These are phyloP conservation scores for Argentina anserina DNA, from an alignment of 306 rosid species.

Conservation along the genomic window DNA sequence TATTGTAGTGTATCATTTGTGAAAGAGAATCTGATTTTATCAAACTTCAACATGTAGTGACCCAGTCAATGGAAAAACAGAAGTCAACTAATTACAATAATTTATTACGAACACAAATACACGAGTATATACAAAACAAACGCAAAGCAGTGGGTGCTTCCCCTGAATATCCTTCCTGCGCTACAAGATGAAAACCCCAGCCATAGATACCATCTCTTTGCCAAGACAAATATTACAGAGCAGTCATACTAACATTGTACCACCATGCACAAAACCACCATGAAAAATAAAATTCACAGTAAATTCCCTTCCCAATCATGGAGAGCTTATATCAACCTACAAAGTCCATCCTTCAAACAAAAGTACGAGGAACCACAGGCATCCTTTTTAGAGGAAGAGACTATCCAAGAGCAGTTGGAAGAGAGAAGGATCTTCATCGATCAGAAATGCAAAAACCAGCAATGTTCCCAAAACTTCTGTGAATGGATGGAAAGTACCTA, in stretches of 20 bases:
- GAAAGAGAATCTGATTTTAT: not conserved
- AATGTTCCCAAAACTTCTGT: conserved; percentile 59
- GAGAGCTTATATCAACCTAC: conserved; percentile 24
- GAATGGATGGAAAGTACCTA: conserved; percentile 56
- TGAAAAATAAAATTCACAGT: conserved; percentile 34
- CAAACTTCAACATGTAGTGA: conserved; percentile 11
- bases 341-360: conserved; percentile 37
- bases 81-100: conserved; percentile 20
- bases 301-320: conserved; percentile 39
- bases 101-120: conserved; percentile 35
- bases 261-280: conserved; percentile 47
- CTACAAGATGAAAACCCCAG: conserved; percentile 35
- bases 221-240: conserved; percentile 57
- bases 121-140: conserved; percentile 36
- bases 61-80: conserved; percentile 16
- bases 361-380: conserved; percentile 33
- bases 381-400: conserved; percentile 25
- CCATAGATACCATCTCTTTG: conserved; percentile 27
- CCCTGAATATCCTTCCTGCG: conserved; percentile 29
- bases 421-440: conserved; percentile 46
- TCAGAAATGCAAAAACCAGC: conserved; percentile 40
- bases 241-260: conserved; percentile 40
- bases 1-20: not conserved
- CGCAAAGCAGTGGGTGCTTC: conserved; percentile 29
- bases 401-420: conserved; percentile 26